phyloP scores from a whole-genome alignment of 106 monocot species.

The Vanilla planifolia region DNA sequence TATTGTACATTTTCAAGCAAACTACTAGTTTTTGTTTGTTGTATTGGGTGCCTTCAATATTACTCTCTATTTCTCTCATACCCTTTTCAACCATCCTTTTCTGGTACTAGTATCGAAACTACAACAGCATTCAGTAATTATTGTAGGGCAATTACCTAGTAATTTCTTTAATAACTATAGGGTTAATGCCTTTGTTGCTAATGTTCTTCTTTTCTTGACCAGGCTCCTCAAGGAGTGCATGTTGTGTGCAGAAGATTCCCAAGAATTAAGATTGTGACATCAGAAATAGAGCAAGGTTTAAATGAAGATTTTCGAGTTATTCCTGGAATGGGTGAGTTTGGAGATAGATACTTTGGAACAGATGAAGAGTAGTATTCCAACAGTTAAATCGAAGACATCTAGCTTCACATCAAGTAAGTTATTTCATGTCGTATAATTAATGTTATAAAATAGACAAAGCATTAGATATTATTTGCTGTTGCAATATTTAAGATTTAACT shows the following conservation, averaged over 20 bases:
- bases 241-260: conserved; percentile 81
- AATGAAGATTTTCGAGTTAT: conserved; percentile 85
- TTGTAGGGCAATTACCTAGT: neutral
- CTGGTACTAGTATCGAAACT: too few relatives aligned
- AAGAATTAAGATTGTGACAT: conserved; percentile 86
- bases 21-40: too few relatives aligned
- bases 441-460: neutral
- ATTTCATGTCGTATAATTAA: neutral
- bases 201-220: too few relatives aligned
- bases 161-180: neutral
- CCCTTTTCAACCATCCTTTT: too few relatives aligned
- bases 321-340: conserved; percentile 97
- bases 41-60: too few relatives aligned
- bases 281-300: conserved; percentile 78
- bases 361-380: conserved; percentile 35
- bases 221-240: conserved; percentile 95
- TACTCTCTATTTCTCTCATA: too few relatives aligned
- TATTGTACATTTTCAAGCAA: too few relatives aligned
- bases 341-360: conserved; percentile 95
- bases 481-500: too few relatives aligned
- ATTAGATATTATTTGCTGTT: too few relatives aligned
- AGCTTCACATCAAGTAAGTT: neutral
- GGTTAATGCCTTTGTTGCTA: neutral
- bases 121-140: neutral
- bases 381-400: neutral